phyloP scores from a whole-genome alignment of 805 yeast species.

The Maudiozyma serrabonitensis region DNA sequence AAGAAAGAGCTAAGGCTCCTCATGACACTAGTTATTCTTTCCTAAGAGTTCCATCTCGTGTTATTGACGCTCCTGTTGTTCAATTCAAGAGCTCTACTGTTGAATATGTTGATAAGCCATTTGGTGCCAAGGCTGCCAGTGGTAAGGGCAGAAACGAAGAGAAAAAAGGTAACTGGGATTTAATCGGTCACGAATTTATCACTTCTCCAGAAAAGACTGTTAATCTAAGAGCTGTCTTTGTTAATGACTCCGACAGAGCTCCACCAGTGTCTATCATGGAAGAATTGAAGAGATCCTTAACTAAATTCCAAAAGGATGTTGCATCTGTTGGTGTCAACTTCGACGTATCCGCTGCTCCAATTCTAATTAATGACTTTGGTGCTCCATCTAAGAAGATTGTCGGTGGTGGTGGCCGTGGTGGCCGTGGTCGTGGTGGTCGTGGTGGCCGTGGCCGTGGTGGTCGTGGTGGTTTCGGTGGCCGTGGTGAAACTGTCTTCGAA shows the following conservation, averaged over 20 bases:
- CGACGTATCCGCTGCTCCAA: slow-evolving; percentile 8
- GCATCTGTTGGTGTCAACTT: slow-evolving; percentile 13
- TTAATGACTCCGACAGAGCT: slow-evolving; percentile 8
- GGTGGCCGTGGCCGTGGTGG: slow-evolving; percentile 15
- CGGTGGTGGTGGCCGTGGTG: slow-evolving; percentile 9
- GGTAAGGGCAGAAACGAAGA: slow-evolving; percentile 7
- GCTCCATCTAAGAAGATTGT: slow-evolving; percentile 7
- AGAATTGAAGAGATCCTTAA: slow-evolving; percentile 7
- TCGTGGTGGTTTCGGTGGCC: slow-evolving; percentile 10
- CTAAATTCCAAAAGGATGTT: slow-evolving; percentile 9
- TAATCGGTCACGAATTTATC: slow-evolving; percentile 11
- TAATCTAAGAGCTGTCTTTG: slow-evolving; percentile 11
- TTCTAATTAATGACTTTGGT: slow-evolving; percentile 11
- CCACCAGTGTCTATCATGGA: slow-evolving; percentile 8
- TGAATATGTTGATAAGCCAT: slow-evolving; percentile 10
- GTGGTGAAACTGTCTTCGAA: slow-evolving; percentile 5
- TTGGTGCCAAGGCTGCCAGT: slow-evolving; percentile 5
- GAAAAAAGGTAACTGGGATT: slow-evolving; percentile 17
- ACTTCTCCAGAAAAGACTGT: slow-evolving; percentile 4
- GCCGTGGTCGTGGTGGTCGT: slow-evolving; percentile 11
- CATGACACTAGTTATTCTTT: slow-evolving; percentile 7
- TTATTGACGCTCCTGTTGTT: slow-evolving; percentile 19
- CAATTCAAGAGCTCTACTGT: slow-evolving; percentile 8
- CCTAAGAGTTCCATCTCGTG: slow-evolving; percentile 17
- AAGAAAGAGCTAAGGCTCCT: slow-evolving; percentile 4